Conservation (phyloP, 257 asterid species). For the Anisodus tanguticus region DNA sequence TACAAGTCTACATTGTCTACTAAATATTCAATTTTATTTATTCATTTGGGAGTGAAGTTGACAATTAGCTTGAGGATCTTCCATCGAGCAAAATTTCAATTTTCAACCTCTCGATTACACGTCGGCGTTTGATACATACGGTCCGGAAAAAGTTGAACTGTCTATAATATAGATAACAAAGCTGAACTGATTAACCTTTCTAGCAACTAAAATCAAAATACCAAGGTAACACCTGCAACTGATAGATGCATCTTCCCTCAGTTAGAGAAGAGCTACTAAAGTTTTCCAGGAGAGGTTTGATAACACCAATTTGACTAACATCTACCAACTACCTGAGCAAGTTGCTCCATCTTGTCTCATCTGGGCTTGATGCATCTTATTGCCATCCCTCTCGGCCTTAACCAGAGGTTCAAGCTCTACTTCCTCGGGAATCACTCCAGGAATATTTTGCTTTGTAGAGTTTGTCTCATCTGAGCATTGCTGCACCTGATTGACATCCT, state of each 20-base stretch:
- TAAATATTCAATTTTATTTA: too few species aligned
- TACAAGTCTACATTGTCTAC: too few species aligned
- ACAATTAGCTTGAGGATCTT: too few species aligned
- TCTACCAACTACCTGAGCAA: background rate
- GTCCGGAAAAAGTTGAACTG: background rate
- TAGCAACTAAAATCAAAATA: slow-evolving; percentile 12
- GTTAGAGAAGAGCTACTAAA: background rate
- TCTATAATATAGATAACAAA: slow-evolving; percentile 2
- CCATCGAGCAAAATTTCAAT: too few species aligned
- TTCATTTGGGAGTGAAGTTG: too few species aligned
- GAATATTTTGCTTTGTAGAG: slow-evolving; percentile 49
- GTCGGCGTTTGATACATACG: too few species aligned
- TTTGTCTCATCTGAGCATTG: slow-evolving; percentile 49
- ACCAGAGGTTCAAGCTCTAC: slow-evolving; percentile 39
- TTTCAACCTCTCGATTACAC: too few species aligned
- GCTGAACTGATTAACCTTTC: background rate
- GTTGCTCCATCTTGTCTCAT: slow-evolving; percentile 1
- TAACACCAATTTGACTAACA: background rate
- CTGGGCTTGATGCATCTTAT: background rate
- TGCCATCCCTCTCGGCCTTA: slow-evolving; percentile 32
- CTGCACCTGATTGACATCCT: background rate
- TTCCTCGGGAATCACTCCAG: slow-evolving; percentile 58
- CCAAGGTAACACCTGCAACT: background rate
- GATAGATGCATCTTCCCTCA: background rate
- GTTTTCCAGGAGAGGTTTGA: background rate